phyloP scores from a whole-genome alignment of 2,329 filamentous ascomycete genomes.

The Aureobasidium sp. region DNA sequence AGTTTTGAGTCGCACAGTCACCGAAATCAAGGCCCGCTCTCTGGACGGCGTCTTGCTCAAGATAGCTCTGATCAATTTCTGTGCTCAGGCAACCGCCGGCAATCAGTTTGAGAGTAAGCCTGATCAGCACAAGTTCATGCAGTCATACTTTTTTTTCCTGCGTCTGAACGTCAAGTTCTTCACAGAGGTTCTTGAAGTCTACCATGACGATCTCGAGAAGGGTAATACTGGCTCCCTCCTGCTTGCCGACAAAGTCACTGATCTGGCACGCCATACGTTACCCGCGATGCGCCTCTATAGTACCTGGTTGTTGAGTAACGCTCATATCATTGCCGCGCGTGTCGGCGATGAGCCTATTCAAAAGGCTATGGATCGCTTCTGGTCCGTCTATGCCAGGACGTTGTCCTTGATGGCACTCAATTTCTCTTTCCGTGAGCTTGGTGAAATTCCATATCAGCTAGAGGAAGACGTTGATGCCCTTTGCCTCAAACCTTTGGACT shows the following conservation, averaged over 20 bases:
- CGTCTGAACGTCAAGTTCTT: conserved; percentile 74
- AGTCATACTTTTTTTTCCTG: conserved; percentile 55
- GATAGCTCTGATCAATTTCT: conserved; percentile 78
- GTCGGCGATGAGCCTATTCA: conserved; percentile 48
- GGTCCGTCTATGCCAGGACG: conserved; percentile 53
- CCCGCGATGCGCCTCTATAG: conserved; percentile 62
- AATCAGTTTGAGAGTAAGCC: conserved; percentile 52
- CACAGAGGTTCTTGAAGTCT: conserved; percentile 60
- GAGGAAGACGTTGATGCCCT: conserved; percentile 62
- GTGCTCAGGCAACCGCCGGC: conserved; percentile 68
- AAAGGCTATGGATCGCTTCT: conserved; percentile 54
- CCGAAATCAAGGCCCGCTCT: conserved; percentile 62
- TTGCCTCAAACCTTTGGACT: conserved; percentile 56
- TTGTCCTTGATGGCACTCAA: conserved; percentile 50
- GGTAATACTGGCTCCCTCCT: conserved; percentile 23
- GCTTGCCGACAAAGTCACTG: conserved; percentile 47
- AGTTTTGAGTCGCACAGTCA: conserved; percentile 69
- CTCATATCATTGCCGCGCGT: conserved; percentile 48
- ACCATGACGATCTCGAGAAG: conserved; percentile 48
- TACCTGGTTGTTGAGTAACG: conserved; percentile 56
- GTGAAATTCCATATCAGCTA: conserved; percentile 54
- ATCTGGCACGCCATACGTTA: conserved; percentile 53
- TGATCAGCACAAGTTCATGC: conserved; percentile 29
- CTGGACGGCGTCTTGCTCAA: conserved; percentile 63
- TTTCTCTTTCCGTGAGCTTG: conserved; percentile 52